Evolutionary conservation across 768 basidiomycete species (phyloP).

Genomic region (Leccinum uliginosum): DNA sequence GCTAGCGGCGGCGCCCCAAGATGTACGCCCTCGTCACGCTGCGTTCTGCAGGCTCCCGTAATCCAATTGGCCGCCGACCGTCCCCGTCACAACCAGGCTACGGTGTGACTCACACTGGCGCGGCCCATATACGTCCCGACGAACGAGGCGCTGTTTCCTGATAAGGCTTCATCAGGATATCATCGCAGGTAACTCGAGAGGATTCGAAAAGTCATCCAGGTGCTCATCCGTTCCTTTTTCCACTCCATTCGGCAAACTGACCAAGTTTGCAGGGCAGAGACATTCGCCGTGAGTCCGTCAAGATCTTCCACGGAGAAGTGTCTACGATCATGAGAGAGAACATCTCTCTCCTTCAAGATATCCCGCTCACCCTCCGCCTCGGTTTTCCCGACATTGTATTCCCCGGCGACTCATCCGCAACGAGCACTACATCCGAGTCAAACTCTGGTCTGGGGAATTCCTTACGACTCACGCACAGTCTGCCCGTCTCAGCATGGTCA

Average conservation of each 20-base stretch:
- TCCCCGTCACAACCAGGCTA: too few relatives aligned
- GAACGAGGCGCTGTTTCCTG: constrained; percentile 82
- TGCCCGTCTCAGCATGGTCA: constrained; percentile 53
- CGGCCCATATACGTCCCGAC: constrained; percentile 82
- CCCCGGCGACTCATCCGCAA: constrained; percentile 88
- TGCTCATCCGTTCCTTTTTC: constrained; percentile 32
- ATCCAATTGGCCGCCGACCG: too few relatives aligned
- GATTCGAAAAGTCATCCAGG: constrained; percentile 82
- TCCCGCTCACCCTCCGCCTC: constrained; percentile 78
- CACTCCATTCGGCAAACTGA: not conserved
- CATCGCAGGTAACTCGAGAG: constrained; percentile 70
- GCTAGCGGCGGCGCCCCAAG: too few relatives aligned
- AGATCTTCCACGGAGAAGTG: constrained; percentile 82
- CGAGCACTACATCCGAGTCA: constrained; percentile 93
- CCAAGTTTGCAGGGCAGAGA: constrained; percentile 62
- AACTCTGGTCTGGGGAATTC: constrained; percentile 94
- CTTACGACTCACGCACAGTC: constrained; percentile 47
- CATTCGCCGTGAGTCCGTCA: constrained; percentile 78
- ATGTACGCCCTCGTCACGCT: too few relatives aligned
- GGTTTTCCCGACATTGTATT: constrained; percentile 97
- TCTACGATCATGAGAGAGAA: constrained; percentile 76
- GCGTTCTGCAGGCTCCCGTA: too few relatives aligned
- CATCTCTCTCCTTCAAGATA: constrained; percentile 74
- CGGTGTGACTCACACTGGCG: too few relatives aligned
- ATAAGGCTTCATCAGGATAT: constrained; percentile 97